A percentile compares a stretch with the other conserved stretches of the same genome.
Evolutionary conservation across 2,329 filamentous ascomycete genomes (phyloP).

Genomic region (Cercospora canescens): DNA sequence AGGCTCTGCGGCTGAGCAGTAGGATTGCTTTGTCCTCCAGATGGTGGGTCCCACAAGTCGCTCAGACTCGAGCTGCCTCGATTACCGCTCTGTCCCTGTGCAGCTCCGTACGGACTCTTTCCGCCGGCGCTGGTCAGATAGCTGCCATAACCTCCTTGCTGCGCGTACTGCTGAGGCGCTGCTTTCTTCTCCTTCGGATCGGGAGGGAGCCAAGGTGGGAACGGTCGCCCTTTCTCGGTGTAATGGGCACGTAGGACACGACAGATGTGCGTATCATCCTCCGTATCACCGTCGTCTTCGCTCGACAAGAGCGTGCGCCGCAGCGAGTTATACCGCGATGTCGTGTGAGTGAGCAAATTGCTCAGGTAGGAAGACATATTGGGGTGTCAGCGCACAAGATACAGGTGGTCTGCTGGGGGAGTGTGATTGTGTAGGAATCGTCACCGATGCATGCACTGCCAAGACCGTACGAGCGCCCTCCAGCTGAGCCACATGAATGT

Average conservation of each 20-base stretch:
- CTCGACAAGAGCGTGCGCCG: slow-evolving; percentile 66
- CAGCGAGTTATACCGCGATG: slow-evolving; percentile 58
- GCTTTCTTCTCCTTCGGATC: slow-evolving; percentile 69
- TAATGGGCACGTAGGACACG: slow-evolving; percentile 93
- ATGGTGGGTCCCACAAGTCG: slow-evolving; percentile 59
- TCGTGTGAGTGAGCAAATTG: slow-evolving; percentile 62
- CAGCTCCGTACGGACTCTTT: slow-evolving; percentile 23
- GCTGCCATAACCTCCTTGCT: slow-evolving; percentile 31
- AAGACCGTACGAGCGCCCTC: background rate
- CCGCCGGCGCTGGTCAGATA: slow-evolving; percentile 37
- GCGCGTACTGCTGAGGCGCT: slow-evolving; percentile 38
- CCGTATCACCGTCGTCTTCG: slow-evolving; percentile 55
- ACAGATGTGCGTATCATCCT: slow-evolving; percentile 94
- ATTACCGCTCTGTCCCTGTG: slow-evolving; percentile 27
- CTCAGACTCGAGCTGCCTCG: slow-evolving; percentile 50
- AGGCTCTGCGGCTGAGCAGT: slow-evolving; percentile 48
- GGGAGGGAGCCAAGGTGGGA: slow-evolving; percentile 84
- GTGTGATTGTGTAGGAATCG: background rate
- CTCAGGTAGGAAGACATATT: slow-evolving; percentile 80
- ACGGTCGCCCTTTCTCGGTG: slow-evolving; percentile 76
- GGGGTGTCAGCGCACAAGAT: background rate
- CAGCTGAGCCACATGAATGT: background rate
- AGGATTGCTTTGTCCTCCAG: slow-evolving; percentile 34
- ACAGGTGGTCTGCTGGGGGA: background rate
- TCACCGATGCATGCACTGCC: background rate